These are phyloP conservation scores for Geosmithia morbida DNA, from an alignment of 2,329 filamentous ascomycete genomes.

Conservation along the genomic window DNA sequence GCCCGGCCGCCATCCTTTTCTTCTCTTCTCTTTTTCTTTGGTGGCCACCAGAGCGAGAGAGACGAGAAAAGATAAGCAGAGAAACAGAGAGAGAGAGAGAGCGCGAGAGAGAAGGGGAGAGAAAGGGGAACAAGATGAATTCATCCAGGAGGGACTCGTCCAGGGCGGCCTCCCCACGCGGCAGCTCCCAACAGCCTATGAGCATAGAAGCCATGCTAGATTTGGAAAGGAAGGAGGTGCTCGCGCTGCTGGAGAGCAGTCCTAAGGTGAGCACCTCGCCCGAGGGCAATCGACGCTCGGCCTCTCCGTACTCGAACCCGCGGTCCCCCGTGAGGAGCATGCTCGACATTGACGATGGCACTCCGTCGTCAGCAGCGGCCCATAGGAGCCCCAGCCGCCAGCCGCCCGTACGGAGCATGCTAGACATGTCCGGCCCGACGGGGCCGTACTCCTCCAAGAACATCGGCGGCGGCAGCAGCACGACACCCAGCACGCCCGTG, in stretches of 20 bases:
- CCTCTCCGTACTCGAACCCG: slow-evolving; percentile 40
- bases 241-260: slow-evolving; percentile 50
- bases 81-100: neutral
- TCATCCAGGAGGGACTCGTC: slow-evolving; percentile 2
- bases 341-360: slow-evolving; percentile 40
- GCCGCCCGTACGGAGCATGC: slow-evolving; percentile 49
- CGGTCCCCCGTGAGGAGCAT: slow-evolving; percentile 57
- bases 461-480: slow-evolving; percentile 12
- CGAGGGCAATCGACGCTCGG: slow-evolving; percentile 21
- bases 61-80: neutral
- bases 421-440: slow-evolving; percentile 23
- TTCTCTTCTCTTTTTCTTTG: too few relatives aligned
- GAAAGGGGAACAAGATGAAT: neutral
- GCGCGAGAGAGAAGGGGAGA: neutral
- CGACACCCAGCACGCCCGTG: slow-evolving; percentile 17
- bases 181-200: slow-evolving; percentile 32
- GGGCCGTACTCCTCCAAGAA: slow-evolving; percentile 7
- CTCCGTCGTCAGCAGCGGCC: slow-evolving; percentile 9
- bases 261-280: slow-evolving; percentile 14
- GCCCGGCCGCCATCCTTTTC: too few relatives aligned
- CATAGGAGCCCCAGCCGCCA: slow-evolving; percentile 23
- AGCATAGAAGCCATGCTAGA: slow-evolving; percentile 66
- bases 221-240: slow-evolving; percentile 61
- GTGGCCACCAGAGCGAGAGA: too few relatives aligned
- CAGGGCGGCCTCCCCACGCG: neutral